Base-by-base conservation (phyloP, 2,329 filamentous ascomycete genomes). In the Diaporthe caulivora region DNA sequence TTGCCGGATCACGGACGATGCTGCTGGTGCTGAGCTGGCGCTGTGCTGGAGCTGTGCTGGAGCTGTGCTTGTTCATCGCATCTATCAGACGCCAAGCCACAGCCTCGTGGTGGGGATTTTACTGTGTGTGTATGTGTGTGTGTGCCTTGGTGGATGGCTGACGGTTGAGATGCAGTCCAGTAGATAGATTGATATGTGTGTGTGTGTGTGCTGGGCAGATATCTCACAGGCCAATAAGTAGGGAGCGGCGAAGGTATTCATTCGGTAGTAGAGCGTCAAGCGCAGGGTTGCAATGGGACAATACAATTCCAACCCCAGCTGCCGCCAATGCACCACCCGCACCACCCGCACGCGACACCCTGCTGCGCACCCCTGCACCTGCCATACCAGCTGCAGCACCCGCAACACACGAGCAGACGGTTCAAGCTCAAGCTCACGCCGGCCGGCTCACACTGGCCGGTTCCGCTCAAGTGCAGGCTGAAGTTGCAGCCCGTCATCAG, bases 401-500 rank as follows among this genome's bases (percentile, higher is more conserved):
- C 37, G 13, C 37, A 40, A 40, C 13, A 9, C 11, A 13, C 37
- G 7, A 10, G 7, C 37, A 40, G 37, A 53, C 44, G n/a, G 62
- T n/a, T 53, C 62, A 67, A 67, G 47, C 62, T 67, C n/a, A 62
- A 54, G 37, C 55, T 62, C 69, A 29, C 54, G 55, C 55, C 44
- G 58, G 53, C 69, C 54, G 49, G 53, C 55, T 70, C 68, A 58
- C 51, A n/a, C 68, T 40, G 57, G 53, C 69, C 58, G 55, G 69
- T 62, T 71, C 58, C 34, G 69, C 57, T 18, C 42, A 62, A 60
- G 69, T 31, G 44, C 69, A 53, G 58, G 69, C 69, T 71, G 69
- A 71, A 62, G 44, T 64, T 71, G 69, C 69, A 58, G 69, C 69
- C 69, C 69, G 69, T 71, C 69, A 53, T 53, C 69, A 53, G 69